Evolutionary conservation across 805 yeast genomes (phyloP).

Genomic region (Candida rishiriensis): DNA sequence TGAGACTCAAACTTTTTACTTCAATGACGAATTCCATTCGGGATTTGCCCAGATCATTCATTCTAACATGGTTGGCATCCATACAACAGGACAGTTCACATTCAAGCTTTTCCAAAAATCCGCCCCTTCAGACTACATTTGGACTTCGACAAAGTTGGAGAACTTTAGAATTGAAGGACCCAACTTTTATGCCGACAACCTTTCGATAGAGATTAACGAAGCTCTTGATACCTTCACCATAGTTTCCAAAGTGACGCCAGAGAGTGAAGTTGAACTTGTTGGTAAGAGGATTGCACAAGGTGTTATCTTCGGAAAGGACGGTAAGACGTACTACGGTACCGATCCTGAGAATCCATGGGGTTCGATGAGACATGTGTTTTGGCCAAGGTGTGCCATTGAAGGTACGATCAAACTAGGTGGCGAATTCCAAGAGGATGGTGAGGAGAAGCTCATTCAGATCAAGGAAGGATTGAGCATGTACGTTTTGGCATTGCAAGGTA

Average conservation of each 20-base stretch:
- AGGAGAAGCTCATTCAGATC: constrained; percentile 21
- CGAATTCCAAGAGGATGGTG: constrained; percentile 13
- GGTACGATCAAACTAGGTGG: constrained; percentile 56
- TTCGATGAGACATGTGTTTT: constrained; percentile 88
- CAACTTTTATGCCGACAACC: constrained; percentile 72
- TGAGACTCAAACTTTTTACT: constrained; percentile 92
- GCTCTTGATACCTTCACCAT: constrained; percentile 46
- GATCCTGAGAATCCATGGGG: constrained; percentile 91
- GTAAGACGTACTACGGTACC: constrained; percentile 82
- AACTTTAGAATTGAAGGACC: constrained; percentile 66
- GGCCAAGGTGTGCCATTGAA: constrained; percentile 80
- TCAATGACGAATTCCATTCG: constrained; percentile 56
- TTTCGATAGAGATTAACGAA: constrained; percentile 57
- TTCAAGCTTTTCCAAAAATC: constrained; percentile 66
- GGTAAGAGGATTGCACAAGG: constrained; percentile 67
- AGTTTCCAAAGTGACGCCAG: constrained; percentile 61
- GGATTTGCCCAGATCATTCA: constrained; percentile 96
- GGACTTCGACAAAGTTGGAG: constrained; percentile 91
- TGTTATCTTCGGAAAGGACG: constrained; percentile 86
- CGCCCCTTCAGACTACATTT: constrained; percentile 51
- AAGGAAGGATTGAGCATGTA: constrained; percentile 61
- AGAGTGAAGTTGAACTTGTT: constrained; percentile 65
- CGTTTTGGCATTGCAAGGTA: constrained; percentile 96
- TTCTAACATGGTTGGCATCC: constrained; percentile 84
- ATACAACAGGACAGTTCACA: constrained; percentile 90